Base-by-base conservation (phyloP, 129 eudicot species). In the Tagetes erecta region DNA sequence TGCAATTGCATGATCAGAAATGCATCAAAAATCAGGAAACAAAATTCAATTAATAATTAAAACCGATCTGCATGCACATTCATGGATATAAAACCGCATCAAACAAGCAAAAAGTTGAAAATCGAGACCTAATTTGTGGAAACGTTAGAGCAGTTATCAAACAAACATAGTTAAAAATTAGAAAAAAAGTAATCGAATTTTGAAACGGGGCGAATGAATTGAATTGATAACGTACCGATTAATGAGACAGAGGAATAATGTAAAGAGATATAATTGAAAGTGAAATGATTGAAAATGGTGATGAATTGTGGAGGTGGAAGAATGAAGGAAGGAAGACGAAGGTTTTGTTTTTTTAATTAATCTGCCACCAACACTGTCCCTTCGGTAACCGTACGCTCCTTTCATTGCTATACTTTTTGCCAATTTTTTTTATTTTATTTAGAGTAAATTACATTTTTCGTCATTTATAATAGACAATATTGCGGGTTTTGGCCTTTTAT, bases 371-470 rank as follows among this genome's bases (percentile, higher is more conserved):
- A 5, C 58, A 45, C 57, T 11, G 72, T 44, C 31, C 8, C 57
- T 58, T 13, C 44, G 57, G 57, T 64, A 57, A 72, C 76, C 76
- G 77, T 66, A 42, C 69, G 69, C 75, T 68, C 11, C 10, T 46
- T 67, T 6, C 7, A 4, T 67, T 27, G 39, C 9, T 42, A 38
- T 72, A 3, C 41, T 40, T 57, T 57, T 72, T 72, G 76, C 76
- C 76, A 30, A 0, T 42, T 42, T 42, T 53, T 56, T 38, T 4
- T 38, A 38, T 40, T 27, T 55, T 37, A 67, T 20, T 27, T n/a
- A 10, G 10, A 46, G 10, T 8, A 9, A 46, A 8, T 10, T 39
- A 39, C 42, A 39, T 2, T 2, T 2, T 3, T 40, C 27, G 27
- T 20, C 27, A 20, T 20, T 20, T 20, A 20, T 20, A 20, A 20